Base-by-base conservation (phyloP, 108 stramenopile species). In the Conticribra weissflogii region DNA sequence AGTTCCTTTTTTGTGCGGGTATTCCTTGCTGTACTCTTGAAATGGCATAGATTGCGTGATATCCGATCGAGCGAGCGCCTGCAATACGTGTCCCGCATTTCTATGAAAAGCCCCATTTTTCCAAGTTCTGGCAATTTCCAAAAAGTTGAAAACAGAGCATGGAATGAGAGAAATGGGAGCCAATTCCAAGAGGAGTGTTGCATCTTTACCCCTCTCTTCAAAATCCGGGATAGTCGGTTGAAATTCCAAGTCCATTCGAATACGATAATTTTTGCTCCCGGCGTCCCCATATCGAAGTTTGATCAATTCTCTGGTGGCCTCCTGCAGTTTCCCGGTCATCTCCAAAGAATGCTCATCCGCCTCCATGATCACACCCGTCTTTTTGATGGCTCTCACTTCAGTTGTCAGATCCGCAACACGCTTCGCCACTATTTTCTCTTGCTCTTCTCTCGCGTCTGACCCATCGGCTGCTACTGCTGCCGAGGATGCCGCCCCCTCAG, bases 1-100 rank as follows among this genome's bases (percentile, higher is more conserved):
- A 0, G 95, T 94, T 22, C 88, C 85, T 56, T 90, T 86, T 22
- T 56, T 60, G 66, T 96, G 95, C 2, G 95, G 95, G 55, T 71
- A 89, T n/a, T 85, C 75, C 44, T 78, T 71, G 28, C 64, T 63
- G 60, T 94, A 94, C 65, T 96, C 95, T 61, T 96, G 95, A 78
- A 94, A 96, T 23, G 92, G 88, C 85, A 96, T 76, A 27, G 80
- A 72, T 70, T 63, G 25, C 0, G 54, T 79, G 25, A 74, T 62
- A n/a, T 59, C 53, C 18, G 74, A 54, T 3, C 66, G 57, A 16
- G 84, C 74, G 21, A 71, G 49, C 14, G 81, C 91, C 71, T 96
- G 95, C 24, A 94, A 59, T 7, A 96, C 95, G 67, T 96, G 95
- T 48, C 60, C 57, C 0, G 95, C 95, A 48, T 81, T 88, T 12